A percentile compares a stretch with the other conserved stretches of the same genome.
phyloP scores from a whole-genome alignment of 1,284 basidiomycete species.

The Ceratobasidium sp. region DNA sequence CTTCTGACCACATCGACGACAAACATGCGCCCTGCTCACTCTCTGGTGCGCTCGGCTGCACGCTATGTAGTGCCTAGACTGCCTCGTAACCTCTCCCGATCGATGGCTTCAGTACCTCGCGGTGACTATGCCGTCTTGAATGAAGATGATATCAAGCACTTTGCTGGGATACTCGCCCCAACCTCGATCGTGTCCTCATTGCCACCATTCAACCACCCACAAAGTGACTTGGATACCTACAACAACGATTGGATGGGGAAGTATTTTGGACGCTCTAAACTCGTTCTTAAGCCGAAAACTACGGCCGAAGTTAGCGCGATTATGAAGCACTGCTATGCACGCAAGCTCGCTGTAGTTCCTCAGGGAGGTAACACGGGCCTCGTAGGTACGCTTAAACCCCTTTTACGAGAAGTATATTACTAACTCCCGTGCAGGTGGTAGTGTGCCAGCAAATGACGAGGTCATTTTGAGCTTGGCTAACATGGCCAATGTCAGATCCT shows the following conservation, averaged over 20 bases:
- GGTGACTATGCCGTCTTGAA: conserved; percentile 42
- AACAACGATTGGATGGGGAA: conserved; percentile 99
- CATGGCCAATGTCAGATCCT: conserved; percentile 89
- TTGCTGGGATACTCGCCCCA: conserved; percentile 49
- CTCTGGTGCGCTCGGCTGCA: neutral
- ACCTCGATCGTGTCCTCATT: conserved; percentile 50
- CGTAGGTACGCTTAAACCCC: conserved; percentile 65
- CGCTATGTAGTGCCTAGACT: conserved; percentile 2
- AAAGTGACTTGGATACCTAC: conserved; percentile 75
- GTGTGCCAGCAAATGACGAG: conserved; percentile 92
- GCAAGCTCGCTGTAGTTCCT: conserved; percentile 89
- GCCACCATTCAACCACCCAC: conserved; percentile 40
- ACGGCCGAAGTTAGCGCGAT: conserved; percentile 91
- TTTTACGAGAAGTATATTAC: neutral
- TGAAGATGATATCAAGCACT: conserved; percentile 48
- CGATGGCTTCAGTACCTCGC: conserved; percentile 34
- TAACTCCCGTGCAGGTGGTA: conserved; percentile 71
- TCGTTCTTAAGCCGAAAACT: conserved; percentile 91
- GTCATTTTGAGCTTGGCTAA: conserved; percentile 87
- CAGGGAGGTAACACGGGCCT: conserved; percentile 99
- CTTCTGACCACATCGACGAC: neutral
- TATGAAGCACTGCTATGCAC: conserved; percentile 85
- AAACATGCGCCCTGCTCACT: conserved; percentile 26
- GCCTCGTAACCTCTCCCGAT: neutral
- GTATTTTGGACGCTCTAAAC: conserved; percentile 85